Evolutionary conservation across 2,329 filamentous ascomycete species (phyloP), one percentile per base, ranked within the genome.

Genomic region (Colletotrichum agaves): DNA sequence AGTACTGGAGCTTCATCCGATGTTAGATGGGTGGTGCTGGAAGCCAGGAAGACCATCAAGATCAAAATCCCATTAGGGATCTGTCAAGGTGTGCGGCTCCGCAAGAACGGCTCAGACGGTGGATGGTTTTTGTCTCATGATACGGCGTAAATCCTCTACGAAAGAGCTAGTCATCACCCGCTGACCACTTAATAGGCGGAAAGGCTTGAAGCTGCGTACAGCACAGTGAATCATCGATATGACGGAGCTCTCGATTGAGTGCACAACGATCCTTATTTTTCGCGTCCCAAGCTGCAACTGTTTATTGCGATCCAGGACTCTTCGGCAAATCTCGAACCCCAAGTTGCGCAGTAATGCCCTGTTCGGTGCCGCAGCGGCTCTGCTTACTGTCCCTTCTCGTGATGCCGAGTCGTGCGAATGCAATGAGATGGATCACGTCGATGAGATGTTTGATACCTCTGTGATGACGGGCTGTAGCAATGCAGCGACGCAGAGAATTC

Each of bases 11-110:
- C 21, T 39, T 11, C 31, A n/a, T 67, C 27, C 35, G 15, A 35
- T 19, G 10, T 35, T 63, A 23, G 59, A 58, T 41, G 60, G 58
- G 27, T 58, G 37, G 52, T 27, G 43, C 60, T 52, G 46, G 52
- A 7, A 43, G 39, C 50, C 44, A 17, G 50, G n/a, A 15, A 7
- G 27, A 33, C 13, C 52, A 31, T 49, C 50, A 11, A 17, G 27
- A 44, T 17, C 19, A 43, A 44, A 13, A 52, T 31, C 39, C 19
- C 31, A 27, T 52, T 52, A 41, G 43, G 17, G 8, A 37, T n/a
- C 43, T 59, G 17, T 49, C 31, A 49, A 46, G 19, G 50, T 67
- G 50, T 67, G 63, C 59, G 63, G 63, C 63, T 67, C 63, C 58
- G 52, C 50, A 8, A 57, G 35, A 21, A 19, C 35, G 47, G 58